Evolutionary conservation across 176 grass and related monocot genomes (phyloP), one percentile per base, ranked within the genome.

Genomic region (Olyra latifolia): DNA sequence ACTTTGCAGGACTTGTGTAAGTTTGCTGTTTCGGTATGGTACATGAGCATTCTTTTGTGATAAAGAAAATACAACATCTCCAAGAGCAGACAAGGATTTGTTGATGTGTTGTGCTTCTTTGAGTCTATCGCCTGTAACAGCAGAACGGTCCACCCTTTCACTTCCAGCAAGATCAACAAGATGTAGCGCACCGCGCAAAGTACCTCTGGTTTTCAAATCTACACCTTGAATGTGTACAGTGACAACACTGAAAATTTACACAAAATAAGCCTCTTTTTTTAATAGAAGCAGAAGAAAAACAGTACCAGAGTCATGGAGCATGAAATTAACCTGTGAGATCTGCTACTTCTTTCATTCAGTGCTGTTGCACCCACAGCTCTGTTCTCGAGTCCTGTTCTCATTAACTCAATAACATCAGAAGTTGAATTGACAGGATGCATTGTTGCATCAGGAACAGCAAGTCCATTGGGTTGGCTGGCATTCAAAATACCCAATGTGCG

Each of bases 21-120:
- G 89, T 80, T 96, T 96, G 90, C 90, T 96, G 84, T 96, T 96
- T 59, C 93, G 86, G 71, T 95, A 96, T 17, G 93, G 93, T 52
- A 96, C 66, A 86, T 96, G 93, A 69, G 71, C 72, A 77, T 27
- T 92, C 64, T 89, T 95, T 70, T 88, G 89, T 53, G 87, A 89
- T 74, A 95, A 62, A 85, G 93, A 83, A 86, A 85, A 90, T 83
- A 95, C 88, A 60, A 96, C 93, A 77, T 96, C 93, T 90, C 93
- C 93, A 74, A 96, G 91, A 65, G 93, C 90, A 47, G 93, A 96
- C 74, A 96, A 75, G 66, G 93, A 96, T 81, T 90, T 96, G 75
- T 96, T 96, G 57, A 96, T 95, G 59, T 92, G 85, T 40, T 96
- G 90, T 54, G 93, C 87, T 87, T 96, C 93, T 78, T 88, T 96